Evolutionary conservation across 2,329 filamentous ascomycete species (phyloP), one percentile per base, ranked within the genome.

Genomic region (Ascomycota sp.): DNA sequence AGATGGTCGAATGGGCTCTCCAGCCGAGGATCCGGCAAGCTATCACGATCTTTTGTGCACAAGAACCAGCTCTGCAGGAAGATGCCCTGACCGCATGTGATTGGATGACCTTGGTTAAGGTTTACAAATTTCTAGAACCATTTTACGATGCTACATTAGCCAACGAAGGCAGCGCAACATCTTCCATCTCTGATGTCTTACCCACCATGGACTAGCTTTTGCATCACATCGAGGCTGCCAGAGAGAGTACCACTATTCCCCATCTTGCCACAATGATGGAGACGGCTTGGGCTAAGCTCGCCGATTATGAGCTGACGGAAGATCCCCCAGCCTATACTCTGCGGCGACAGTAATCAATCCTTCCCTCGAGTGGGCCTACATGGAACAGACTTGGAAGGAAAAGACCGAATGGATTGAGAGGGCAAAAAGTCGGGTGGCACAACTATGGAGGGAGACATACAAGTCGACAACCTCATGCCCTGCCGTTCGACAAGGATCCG

Each of bases 231-330:
- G 30, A 34, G 13, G 29, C 30, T 17, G 30, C 33, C 20, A 32
- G 13, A 25, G 20, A 3, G 20, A 25, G 8, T 8, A 32, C 33
- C 17, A 24, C 22, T 4, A 11, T 31, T 23, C 32, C 32, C 10
- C 33, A 32, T 20, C 21, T 34, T 7, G 29, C 32, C 11, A 31
- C 32, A 3, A 31, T 34, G 27, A 34, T 31, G 26, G 32, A 34
- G 26, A 29, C 32, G 4, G 29, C 29, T 12, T 34, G 32, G 32
- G 26, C 32, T n/a, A 34, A 34, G 28, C 21, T 34, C 7, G 29
- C 32, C 7, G 25, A 34, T 23, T 23, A 23, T 23, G 21, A 23
- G 21, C 21, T 23, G 21, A 23, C 21, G 21, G 21, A 23, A 10
- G 21, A 23, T 23, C 10, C 21, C 21, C 21, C 21, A 10, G 21